Conservation (phyloP, 108 stramenopile genomes). For the Bacterosira constricta region DNA sequence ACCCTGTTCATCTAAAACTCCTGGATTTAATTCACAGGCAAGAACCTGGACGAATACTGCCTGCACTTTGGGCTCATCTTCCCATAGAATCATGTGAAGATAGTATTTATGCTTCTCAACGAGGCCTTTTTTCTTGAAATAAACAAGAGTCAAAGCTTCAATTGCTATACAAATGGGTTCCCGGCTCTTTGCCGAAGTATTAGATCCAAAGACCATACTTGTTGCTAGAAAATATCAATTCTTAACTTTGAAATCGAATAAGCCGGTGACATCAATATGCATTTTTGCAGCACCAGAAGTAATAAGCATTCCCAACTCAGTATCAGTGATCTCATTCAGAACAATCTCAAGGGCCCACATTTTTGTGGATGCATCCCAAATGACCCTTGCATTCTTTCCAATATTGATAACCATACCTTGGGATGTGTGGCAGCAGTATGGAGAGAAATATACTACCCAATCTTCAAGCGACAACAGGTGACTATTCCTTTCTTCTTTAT, state of each 20-base stretch:
- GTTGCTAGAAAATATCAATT: too few relatives aligned
- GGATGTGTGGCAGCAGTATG: neutral
- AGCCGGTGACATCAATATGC: too few relatives aligned
- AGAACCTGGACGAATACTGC: neutral
- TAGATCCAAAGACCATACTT: neutral
- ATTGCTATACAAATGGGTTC: neutral
- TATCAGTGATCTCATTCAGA: neutral
- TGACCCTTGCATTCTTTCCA: neutral
- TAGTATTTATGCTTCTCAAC: neutral
- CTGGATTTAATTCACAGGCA: neutral
- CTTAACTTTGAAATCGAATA: too few relatives aligned
- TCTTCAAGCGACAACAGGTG: neutral
- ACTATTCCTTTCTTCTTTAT: slow-evolving; percentile 14
- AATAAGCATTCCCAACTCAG: neutral
- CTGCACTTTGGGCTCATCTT: neutral
- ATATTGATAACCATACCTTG: slow-evolving; percentile 6
- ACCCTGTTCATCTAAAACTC: neutral
- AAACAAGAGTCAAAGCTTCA: neutral
- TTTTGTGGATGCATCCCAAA: neutral
- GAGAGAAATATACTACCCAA: neutral
- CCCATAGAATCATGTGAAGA: neutral
- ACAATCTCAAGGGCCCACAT: neutral
- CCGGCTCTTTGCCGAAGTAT: neutral
- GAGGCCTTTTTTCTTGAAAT: neutral
- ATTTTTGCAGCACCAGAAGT: neutral